Base-by-base conservation (phyloP, 768 basidiomycete genomes). In the Lentinula guzmanii region DNA sequence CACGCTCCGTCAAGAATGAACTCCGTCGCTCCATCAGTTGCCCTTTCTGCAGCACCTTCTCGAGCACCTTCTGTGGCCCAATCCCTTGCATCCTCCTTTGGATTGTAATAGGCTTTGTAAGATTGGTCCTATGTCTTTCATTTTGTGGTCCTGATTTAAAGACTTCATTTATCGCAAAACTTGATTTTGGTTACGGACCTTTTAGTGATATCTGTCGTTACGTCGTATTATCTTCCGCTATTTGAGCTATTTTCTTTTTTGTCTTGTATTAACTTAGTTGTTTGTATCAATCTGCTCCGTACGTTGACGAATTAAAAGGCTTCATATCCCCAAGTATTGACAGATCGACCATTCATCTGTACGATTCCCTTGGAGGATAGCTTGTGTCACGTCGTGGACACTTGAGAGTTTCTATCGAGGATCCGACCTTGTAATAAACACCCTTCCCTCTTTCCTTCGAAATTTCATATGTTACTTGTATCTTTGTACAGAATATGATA, bases 31-130 rank as follows among this genome's bases (percentile, higher is more conserved):
- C 69, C 71, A 4, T 69, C 67, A 18, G 63, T 64, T 41, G 63
- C 63, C 0, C 66, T 62, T 39, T 70, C 67, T n/a, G 64, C 65
- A 43, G 64, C 64, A 1, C 64, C 66, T 41, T 68, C 70, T 10
- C 68, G 64, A 31, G 46, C 60, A 28, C 69, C 63, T 52, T 70
- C 67, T 52, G 59, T 65, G 5, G 77, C 79, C 18, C 73, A 77
- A 53, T 85, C 84, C n/a, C 67, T 82, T 60, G 72, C 75, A 18
- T 79, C 79, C 52, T 74, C 73, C 34, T 72, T 82, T 69, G 75
- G 73, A 41, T 69, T 77, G 43, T 78, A 28, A 28, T 28, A 67
- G 52, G 21, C 5, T 3, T 37, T 9, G 24, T 0, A 28, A 55
- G 13, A 10, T 7, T 16, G 4, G 42, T 9, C 3, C 1, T 9